Conservation (phyloP, 2,329 filamentous ascomycete genomes). For the Colletotrichum siamense region DNA sequence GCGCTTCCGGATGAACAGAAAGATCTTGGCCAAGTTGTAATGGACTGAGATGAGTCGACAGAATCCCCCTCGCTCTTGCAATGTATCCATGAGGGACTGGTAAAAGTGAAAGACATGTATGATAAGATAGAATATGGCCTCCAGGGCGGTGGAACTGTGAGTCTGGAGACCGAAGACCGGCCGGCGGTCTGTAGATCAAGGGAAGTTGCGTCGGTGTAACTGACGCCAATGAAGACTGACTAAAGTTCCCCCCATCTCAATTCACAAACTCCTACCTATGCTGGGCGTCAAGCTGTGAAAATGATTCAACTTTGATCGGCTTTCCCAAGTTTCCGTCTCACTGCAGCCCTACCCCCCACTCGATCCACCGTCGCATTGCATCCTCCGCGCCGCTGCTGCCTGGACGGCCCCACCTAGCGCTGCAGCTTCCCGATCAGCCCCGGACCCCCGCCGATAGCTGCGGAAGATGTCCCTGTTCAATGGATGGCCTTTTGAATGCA, state of each 20-base stretch:
- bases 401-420: neutral
- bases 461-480: neutral
- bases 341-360: neutral
- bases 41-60: neutral
- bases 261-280: neutral
- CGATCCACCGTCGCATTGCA: neutral
- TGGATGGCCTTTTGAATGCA: neutral
- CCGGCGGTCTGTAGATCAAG: neutral
- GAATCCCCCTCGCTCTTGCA: no score
- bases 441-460: neutral
- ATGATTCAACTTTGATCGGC: neutral
- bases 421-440: neutral
- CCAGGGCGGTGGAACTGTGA: neutral
- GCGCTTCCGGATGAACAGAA: conserved; percentile 46
- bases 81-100: no score
- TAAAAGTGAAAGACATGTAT: neutral
- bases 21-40: conserved; percentile 39
- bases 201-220: neutral
- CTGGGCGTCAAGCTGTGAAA: neutral
- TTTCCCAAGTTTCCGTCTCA: neutral
- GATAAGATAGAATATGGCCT: neutral
- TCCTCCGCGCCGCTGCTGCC: neutral
- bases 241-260: neutral
- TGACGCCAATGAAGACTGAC: neutral
- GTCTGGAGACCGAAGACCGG: neutral